phyloP scores from a whole-genome alignment of 306 rosid genomes.

The Fragaria vesca region DNA sequence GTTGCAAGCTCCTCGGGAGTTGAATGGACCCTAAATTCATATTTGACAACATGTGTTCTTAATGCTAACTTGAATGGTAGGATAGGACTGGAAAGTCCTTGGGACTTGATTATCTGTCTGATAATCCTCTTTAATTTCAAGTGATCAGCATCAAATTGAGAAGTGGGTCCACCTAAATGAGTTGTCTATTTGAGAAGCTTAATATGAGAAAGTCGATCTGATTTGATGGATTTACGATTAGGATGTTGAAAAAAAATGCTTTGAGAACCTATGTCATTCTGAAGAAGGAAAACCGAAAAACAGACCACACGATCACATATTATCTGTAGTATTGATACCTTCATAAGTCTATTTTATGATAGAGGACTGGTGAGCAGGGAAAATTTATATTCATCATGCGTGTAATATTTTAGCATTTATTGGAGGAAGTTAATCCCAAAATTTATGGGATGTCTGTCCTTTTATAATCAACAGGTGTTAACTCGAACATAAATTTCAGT shows the following conservation, averaged over 20 bases:
- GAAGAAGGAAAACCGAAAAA: background rate
- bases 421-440: too few species aligned
- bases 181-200: background rate
- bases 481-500: background rate
- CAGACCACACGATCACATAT: background rate
- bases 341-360: background rate
- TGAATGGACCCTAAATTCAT: slow-evolving; percentile 1
- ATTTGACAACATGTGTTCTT: too few species aligned
- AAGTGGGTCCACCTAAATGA: background rate
- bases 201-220: background rate
- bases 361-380: background rate
- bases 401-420: background rate
- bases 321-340: background rate
- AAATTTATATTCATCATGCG: background rate
- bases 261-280: background rate
- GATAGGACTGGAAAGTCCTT: too few species aligned
- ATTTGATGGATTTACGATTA: background rate
- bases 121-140: background rate
- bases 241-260: background rate
- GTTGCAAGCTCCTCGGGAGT: background rate
- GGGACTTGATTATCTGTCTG: too few species aligned
- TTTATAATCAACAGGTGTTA: background rate
- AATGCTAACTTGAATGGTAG: too few species aligned
- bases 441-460: background rate
- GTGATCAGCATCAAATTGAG: background rate